Evolutionary conservation across 345 rosid genomes (phyloP).

Genomic region (Eucalyptus cloeziana): DNA sequence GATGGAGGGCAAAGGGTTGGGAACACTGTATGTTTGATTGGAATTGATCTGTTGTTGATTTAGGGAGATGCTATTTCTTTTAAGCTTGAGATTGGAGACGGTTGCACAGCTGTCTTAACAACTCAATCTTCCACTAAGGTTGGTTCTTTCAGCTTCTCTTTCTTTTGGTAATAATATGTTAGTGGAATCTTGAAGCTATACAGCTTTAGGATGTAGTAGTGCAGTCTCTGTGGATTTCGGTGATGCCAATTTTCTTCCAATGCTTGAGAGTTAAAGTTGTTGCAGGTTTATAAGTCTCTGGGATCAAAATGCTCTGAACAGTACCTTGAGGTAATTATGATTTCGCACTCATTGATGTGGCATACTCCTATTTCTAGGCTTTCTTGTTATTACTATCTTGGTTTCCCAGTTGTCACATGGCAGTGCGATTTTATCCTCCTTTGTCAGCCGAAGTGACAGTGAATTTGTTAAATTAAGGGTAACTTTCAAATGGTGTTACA

Average conservation of each 20-base stretch:
- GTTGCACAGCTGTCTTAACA: conserved; percentile 65
- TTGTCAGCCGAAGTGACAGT: background rate
- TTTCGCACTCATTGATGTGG: background rate
- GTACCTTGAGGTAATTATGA: conserved; percentile 41
- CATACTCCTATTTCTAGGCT: background rate
- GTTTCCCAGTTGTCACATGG: background rate
- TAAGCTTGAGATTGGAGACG: conserved; percentile 50
- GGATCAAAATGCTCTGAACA: conserved; percentile 66
- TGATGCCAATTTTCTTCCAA: background rate
- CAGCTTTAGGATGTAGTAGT: background rate
- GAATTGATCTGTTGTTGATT: background rate
- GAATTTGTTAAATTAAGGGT: background rate
- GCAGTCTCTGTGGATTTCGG: background rate
- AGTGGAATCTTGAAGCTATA: background rate
- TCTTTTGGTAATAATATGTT: background rate
- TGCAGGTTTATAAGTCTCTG: conserved; percentile 72
- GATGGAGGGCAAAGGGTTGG: background rate
- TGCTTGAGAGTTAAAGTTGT: background rate
- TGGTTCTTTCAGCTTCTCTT: background rate
- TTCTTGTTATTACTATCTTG: background rate
- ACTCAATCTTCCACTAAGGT: conserved; percentile 97
- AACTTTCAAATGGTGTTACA: background rate
- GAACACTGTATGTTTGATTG: background rate
- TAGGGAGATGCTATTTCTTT: conserved; percentile 66
- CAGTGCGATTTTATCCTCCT: background rate